Evolutionary conservation across 257 asterid species (phyloP).

Genomic region (Perilla frutescens): DNA sequence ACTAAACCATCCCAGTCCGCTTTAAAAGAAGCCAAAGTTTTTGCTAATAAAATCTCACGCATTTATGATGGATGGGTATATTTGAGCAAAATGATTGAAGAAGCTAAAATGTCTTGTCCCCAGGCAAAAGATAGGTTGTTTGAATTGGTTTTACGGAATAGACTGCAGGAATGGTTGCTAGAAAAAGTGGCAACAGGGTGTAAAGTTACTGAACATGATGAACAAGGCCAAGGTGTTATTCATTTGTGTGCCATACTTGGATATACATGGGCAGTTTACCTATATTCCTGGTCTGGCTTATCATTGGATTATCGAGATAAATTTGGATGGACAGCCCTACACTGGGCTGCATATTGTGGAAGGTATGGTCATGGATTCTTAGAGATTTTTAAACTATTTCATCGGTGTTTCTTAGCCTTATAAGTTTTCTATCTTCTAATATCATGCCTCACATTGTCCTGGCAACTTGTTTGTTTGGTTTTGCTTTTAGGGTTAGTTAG

Average conservation of each 20-base stretch:
- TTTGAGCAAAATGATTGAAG: slow-evolving; percentile 62
- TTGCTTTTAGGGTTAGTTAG: background rate
- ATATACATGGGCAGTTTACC: slow-evolving; percentile 89
- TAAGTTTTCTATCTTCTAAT: slow-evolving; percentile 15
- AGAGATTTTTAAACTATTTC: background rate
- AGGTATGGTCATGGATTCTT: slow-evolving; percentile 54
- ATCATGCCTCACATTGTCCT: slow-evolving; percentile 1
- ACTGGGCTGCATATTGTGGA: slow-evolving; percentile 97
- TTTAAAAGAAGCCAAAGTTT: slow-evolving; percentile 70
- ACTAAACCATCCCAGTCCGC: slow-evolving; percentile 58
- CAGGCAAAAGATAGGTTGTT: slow-evolving; percentile 78
- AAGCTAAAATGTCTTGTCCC: slow-evolving; percentile 53
- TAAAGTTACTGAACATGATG: slow-evolving; percentile 73
- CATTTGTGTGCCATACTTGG: slow-evolving; percentile 96
- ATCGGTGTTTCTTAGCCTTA: background rate
- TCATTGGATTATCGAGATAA: slow-evolving; percentile 94
- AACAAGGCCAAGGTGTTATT: slow-evolving; percentile 90
- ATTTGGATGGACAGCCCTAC: slow-evolving; percentile 96
- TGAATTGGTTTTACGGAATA: slow-evolving; percentile 75
- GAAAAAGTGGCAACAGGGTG: slow-evolving; percentile 74
- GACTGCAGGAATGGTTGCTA: slow-evolving; percentile 79
- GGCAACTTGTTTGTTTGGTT: background rate
- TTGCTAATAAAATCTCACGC: slow-evolving; percentile 60
- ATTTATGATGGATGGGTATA: slow-evolving; percentile 57
- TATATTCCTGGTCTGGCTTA: slow-evolving; percentile 81